phyloP scores from a whole-genome alignment of 441 rosid species.

The Bruguiera hainesii region DNA sequence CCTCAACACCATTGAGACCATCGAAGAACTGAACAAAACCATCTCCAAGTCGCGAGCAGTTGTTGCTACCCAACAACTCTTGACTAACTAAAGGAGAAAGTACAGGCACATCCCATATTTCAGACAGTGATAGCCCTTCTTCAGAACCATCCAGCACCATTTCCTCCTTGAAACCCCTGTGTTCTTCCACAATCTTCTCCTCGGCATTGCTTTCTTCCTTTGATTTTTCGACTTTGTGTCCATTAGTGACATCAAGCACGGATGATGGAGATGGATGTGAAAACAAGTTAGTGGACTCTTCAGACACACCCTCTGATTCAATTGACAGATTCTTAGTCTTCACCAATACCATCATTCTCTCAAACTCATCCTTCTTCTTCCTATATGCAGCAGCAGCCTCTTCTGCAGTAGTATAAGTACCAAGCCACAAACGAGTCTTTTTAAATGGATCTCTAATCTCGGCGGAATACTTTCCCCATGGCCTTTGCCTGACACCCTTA shows the following conservation, averaged over 20 bases:
- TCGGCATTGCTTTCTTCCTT: not conserved
- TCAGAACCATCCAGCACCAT: slow-evolving; percentile 4
- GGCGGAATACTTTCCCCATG: slow-evolving; percentile 40
- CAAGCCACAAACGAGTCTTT: slow-evolving; percentile 38
- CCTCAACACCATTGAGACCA: slow-evolving; percentile 8
- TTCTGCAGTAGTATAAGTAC: slow-evolving; percentile 34
- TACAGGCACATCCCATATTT: slow-evolving; percentile 19
- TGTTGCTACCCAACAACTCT: slow-evolving; percentile 18
- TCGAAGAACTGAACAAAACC: slow-evolving; percentile 6
- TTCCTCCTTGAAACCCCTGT: not conserved
- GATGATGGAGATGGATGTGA: slow-evolving; percentile 42
- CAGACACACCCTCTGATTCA: not conserved
- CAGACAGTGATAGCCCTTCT: slow-evolving; percentile 14
- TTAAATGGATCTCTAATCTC: slow-evolving; percentile 44
- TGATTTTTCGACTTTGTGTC: not conserved
- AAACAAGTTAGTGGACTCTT: slow-evolving; percentile 18
- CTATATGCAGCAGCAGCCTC: slow-evolving; percentile 47
- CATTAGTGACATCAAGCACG: slow-evolving; percentile 35
- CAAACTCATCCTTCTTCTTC: slow-evolving; percentile 42
- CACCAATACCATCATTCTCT: slow-evolving; percentile 13
- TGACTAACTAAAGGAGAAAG: slow-evolving; percentile 15
- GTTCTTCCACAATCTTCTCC: not conserved
- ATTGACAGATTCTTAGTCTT: slow-evolving; percentile 12
- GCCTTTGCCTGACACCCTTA: slow-evolving; percentile 43
- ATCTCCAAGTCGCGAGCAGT: not conserved